Evolutionary conservation across 2,329 filamentous ascomycete species (phyloP).

Genomic region (Chrysoporthe austroafricana): DNA sequence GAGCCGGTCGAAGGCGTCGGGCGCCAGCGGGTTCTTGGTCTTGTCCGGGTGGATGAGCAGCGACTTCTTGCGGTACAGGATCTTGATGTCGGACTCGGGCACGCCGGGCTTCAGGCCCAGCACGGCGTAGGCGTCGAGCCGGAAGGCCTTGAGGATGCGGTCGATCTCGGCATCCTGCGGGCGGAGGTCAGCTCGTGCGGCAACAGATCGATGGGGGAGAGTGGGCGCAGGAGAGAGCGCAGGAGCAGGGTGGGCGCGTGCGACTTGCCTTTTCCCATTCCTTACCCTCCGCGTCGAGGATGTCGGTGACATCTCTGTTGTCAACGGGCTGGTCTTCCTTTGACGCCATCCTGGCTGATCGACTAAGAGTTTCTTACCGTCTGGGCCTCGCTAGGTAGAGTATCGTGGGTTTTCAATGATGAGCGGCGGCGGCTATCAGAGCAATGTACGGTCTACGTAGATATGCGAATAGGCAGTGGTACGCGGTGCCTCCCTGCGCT

Average conservation of each 20-base stretch:
- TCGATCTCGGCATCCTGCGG: slow-evolving; percentile 92
- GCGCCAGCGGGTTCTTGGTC: slow-evolving; percentile 85
- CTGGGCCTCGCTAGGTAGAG: slow-evolving; percentile 9
- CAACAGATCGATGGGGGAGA: not conserved
- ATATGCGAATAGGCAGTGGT: not conserved
- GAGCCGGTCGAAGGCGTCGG: slow-evolving; percentile 93
- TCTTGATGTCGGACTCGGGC: slow-evolving; percentile 93
- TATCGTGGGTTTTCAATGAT: not conserved
- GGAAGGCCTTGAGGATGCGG: slow-evolving; percentile 88
- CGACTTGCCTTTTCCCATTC: slow-evolving; percentile 81
- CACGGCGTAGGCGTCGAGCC: slow-evolving; percentile 80
- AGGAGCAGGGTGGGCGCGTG: not conserved
- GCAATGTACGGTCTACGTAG: not conserved
- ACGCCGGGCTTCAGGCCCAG: slow-evolving; percentile 95
- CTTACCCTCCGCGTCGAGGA: slow-evolving; percentile 81
- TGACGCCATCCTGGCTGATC: slow-evolving; percentile 32
- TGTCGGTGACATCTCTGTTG: slow-evolving; percentile 70
- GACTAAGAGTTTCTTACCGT: slow-evolving; percentile 27
- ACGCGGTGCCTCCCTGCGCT: not conserved
- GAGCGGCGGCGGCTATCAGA: not conserved
- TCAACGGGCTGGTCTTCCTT: slow-evolving; percentile 60
- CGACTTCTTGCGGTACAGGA: slow-evolving; percentile 94
- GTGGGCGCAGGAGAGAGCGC: not conserved
- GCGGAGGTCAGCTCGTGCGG: not conserved
- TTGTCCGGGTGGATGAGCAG: slow-evolving; percentile 99